Base-by-base conservation (phyloP, 2,329 filamentous ascomycete species). In the Apiospora koreana region DNA sequence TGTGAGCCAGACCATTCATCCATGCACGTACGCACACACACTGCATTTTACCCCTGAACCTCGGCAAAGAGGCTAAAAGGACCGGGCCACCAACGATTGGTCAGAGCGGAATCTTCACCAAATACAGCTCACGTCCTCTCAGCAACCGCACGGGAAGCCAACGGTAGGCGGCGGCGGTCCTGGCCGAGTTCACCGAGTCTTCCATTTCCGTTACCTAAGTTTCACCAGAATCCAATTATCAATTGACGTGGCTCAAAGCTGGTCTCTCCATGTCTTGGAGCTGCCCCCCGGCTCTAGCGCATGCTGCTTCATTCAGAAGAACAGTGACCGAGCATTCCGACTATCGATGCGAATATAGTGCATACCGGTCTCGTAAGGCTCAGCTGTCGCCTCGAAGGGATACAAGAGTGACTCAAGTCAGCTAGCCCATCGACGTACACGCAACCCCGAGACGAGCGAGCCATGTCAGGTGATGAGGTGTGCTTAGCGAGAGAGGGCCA, bases 61-160 rank as follows among this genome's bases (percentile, higher is more conserved):
- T 46, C 70, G 50, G 38, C 43, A 71, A 71, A 69, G 70, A 69
- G 70, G 70, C 68, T 71, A 71, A 71, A 71, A 41, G 48, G 65
- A 25, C 14, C 2, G 45, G 54, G 25, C 6, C 12, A 46, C 12
- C 21, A n/a, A 23, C 38, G 65, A 69, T 69, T 69, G 68, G 65
- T 42, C 54, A 31, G 28, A 18, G 35, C 54, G 46, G 54, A 69
- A 69, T 28, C 23, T 31, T 64, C 46, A 9, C 66, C 43, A 66
- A 45, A 45, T 68, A 9, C 31, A 50, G 41, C 66, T 18, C 31
- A 35, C 66, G 6, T 41, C 12, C 28, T 35, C 50, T 35, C 28
- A 28, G 14, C 10, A 58, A n/a, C 16, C 21, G 10, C 8, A 28
- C 31, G 21, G 54, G 31, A 38, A 38, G 16, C 54, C 54, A 58